These are phyloP conservation scores for Fragosphaeria purpurea DNA, from an alignment of 2,329 filamentous ascomycete genomes.

Conservation along the genomic window DNA sequence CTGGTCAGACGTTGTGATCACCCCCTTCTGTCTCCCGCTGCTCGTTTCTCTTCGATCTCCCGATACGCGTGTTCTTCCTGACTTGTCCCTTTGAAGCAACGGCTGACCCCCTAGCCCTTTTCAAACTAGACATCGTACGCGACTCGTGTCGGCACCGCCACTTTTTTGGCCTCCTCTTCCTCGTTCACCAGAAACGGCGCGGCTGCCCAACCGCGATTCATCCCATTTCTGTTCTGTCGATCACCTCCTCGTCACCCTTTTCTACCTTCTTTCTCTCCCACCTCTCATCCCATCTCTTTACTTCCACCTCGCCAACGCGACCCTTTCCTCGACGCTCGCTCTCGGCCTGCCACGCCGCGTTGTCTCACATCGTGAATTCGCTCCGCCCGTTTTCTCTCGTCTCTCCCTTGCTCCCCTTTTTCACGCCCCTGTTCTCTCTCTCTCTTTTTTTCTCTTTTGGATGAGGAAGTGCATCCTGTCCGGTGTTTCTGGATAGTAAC, in stretches of 20 bases:
- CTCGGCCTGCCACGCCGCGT: not conserved
- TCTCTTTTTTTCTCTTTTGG: constrained; percentile 10
- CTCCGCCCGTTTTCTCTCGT: not conserved
- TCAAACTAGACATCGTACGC: too few species aligned
- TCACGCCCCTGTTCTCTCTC: not conserved
- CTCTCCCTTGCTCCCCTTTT: not conserved
- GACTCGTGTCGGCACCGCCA: too few species aligned
- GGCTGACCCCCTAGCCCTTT: too few species aligned
- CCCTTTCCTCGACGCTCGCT: not conserved
- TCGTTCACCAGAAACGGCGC: too few species aligned
- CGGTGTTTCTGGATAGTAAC: constrained; percentile 14
- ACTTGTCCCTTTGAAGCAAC: too few species aligned
- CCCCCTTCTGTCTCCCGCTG: too few species aligned
- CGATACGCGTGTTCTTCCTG: too few species aligned
- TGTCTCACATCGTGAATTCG: not conserved
- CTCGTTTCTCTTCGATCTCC: too few species aligned
- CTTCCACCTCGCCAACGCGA: not conserved
- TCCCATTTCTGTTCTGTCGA: not conserved
- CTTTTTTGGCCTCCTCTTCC: too few species aligned
- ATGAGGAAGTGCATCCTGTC: constrained; percentile 17
- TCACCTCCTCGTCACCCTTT: not conserved
- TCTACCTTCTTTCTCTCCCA: not conserved
- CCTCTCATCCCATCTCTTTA: too few species aligned
- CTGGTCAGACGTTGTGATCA: too few species aligned
- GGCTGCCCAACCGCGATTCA: too few species aligned